Evolutionary conservation across 1,139 yeast genomes (phyloP), one percentile per base, ranked within the genome.

Genomic region (Suhomyces wounanorum): DNA sequence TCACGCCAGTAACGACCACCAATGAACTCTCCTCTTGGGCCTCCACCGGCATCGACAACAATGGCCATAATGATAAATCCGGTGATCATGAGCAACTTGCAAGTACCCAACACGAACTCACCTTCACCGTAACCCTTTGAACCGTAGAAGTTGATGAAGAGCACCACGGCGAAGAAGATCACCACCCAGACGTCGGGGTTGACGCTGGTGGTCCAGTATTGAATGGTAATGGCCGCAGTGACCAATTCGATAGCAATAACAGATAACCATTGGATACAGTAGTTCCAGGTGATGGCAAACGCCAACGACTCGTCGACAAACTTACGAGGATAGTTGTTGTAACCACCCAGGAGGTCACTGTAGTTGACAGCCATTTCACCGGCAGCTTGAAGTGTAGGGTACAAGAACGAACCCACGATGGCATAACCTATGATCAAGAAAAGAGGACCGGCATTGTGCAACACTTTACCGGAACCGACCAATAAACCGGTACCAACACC

Each of bases 401-500:
- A 70, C 53, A 73, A 61, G 60, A 71, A 72, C 17, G 73, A 65
- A 43, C 77, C 77, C 43, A 70, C 75, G 48, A 73, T 67, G 44
- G 69, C 71, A 51, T 68, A 73, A 46, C 76, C 77, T 38, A 73
- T 47, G 41, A 73, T 50, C 39, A 73, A 58, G 48, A 70, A 67
- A 42, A 71, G 62, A 11, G 77, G 77, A 41, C 78, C 78, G 18
- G 74, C 68, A 28, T 60, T 61, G 47, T 64, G 65, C 53, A 73
- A 65, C 28, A 61, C 62, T 39, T 60, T 59, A 53, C 76, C 77
- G 14, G 73, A 62, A 48, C 77, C 77, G 42, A 73, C 78, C 56
- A 73, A 61, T 48, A 73, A 66, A 57, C 78, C 78, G 26, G 78
- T 73, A 53, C 78, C 78, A 41, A 73, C 66, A 58, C 78, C 78